Evolutionary conservation across 768 basidiomycete species (phyloP).

Genomic region (Butyriboletus loyo): DNA sequence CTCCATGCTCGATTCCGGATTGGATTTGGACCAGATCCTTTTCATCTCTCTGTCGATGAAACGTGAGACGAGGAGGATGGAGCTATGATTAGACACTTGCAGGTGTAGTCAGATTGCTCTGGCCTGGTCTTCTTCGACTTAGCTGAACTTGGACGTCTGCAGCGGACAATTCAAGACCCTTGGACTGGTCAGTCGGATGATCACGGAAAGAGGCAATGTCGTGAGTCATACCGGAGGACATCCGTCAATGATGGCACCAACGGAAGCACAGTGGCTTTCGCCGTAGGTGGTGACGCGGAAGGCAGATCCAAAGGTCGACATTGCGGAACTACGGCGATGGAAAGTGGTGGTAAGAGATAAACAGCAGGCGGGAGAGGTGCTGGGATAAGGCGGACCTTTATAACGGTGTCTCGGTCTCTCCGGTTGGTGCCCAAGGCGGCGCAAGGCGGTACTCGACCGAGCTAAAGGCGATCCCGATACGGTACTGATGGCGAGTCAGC

Average conservation of each 20-base stretch:
- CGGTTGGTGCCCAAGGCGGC: constrained; percentile 8
- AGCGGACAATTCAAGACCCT: constrained; percentile 82
- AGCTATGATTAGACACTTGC: constrained; percentile 43
- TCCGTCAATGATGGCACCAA: constrained; percentile 96
- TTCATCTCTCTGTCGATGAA: constrained; percentile 76
- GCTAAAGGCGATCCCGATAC: constrained; percentile 11
- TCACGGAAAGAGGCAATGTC: constrained; percentile 1
- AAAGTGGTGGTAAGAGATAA: constrained; percentile 13
- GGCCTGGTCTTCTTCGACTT: constrained; percentile 88
- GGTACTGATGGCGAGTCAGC: not conserved
- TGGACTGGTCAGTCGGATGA: constrained; percentile 11
- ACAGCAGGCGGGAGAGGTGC: not conserved
- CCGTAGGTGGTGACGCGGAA: constrained; percentile 98
- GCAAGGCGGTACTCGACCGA: constrained; percentile 25
- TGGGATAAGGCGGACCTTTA: constrained; percentile 19
- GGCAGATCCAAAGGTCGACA: constrained; percentile 91
- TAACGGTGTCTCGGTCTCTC: constrained; percentile 2
- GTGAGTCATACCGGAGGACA: constrained; percentile 78
- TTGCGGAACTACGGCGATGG: constrained; percentile 30
- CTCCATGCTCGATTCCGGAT: constrained; percentile 89
- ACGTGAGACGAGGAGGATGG: not conserved
- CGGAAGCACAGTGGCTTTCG: constrained; percentile 95
- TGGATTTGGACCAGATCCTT: constrained; percentile 93
- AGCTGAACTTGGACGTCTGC: constrained; percentile 90
- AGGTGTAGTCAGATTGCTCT: constrained; percentile 95